Base-by-base conservation (phyloP, 345 rosid species). In the Eucalyptus regnans region DNA sequence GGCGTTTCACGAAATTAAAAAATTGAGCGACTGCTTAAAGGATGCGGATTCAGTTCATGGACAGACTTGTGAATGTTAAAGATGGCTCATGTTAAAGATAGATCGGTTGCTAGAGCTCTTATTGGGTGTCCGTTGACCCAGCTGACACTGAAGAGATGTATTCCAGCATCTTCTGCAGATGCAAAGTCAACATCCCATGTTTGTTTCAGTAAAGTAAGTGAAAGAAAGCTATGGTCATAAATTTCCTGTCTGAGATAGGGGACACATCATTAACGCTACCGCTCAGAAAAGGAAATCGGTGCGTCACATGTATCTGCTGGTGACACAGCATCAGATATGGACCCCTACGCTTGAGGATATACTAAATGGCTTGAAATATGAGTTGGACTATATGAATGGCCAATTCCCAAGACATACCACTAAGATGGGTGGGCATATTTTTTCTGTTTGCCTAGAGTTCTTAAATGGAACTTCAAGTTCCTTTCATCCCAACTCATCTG, bases 91-190 rank as follows among this genome's bases (percentile, higher is more conserved):
- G 33, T 93, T 89, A 90, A 62, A 48, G 11, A 92, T 96, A 48
- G 11, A 92, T 96, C 95, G 29, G 90, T 97, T 5, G 96, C 91
- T 20, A 93, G 96, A 87, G 92, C 91, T 87, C 94, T 94, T 88
- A 81, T 97, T 66, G 97, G 97, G 17, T 95, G 92, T 76, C 93
- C 97, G 48, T 89, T 91, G 11, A 90, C 91, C 89, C 98, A 93
- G 95, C 86, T 87, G 50, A 92, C 92, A 87, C 79, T 93, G 15
- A 92, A 86, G 90, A 90, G 88, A 86, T 88, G 86, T 89, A 58
- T 89, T 43, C 66, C 56, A 66, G 86, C 50, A 7, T 80, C 87
- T 31, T 86, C 76, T 16, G 88, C n/a, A 14, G 89, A 51, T 76
- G 89, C 43, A n/a, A 80, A 91, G 31, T 86, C 90, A 5, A 37